A percentile compares a stretch with the other conserved stretches of the same genome.
Evolutionary conservation across 192 early-diverging fungal genomes (phyloP).

Genomic region (Coemansia sp.): DNA sequence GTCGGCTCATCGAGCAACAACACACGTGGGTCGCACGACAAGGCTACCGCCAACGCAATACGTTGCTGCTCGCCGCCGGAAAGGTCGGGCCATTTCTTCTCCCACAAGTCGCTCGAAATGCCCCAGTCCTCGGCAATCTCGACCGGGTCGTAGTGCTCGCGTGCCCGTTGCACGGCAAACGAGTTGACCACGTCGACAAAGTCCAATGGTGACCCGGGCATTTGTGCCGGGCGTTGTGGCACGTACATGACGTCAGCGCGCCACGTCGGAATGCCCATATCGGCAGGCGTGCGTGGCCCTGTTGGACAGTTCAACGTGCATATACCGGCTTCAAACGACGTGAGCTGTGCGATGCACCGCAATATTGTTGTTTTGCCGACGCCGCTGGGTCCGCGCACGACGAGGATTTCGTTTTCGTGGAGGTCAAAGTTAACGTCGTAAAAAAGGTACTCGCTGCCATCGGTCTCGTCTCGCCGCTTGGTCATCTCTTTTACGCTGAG

Average conservation of each 20-base stretch:
- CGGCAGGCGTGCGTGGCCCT: conserved; percentile 38
- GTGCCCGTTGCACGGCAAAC: conserved; percentile 54
- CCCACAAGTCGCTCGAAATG: conserved; percentile 66
- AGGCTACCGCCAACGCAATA: conserved; percentile 74
- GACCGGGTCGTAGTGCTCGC: conserved; percentile 59
- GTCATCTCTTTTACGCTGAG: conserved; percentile 42
- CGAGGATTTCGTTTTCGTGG: conserved; percentile 57
- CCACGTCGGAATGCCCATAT: conserved; percentile 70
- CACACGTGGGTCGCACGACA: conserved; percentile 72
- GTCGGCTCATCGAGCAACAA: conserved; percentile 89
- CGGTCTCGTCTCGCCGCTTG: conserved; percentile 34
- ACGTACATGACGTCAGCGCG: conserved; percentile 81
- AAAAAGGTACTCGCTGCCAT: conserved; percentile 33
- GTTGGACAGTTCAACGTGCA: conserved; percentile 48
- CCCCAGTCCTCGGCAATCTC: conserved; percentile 69
- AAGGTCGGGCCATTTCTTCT: conserved; percentile 71
- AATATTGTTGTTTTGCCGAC: conserved; percentile 84
- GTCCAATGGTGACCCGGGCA: conserved; percentile 72
- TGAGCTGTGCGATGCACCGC: conserved; percentile 76
- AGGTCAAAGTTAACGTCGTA: conserved; percentile 60
- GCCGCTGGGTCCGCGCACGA: conserved; percentile 70
- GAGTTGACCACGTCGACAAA: conserved; percentile 60
- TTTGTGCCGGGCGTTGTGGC: conserved; percentile 72
- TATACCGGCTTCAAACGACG: conserved; percentile 61
- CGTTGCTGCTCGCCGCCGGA: conserved; percentile 89